Conservation (phyloP, 495 filamentous ascomycete genomes). For the Hypomontagnella submonticulosa region DNA sequence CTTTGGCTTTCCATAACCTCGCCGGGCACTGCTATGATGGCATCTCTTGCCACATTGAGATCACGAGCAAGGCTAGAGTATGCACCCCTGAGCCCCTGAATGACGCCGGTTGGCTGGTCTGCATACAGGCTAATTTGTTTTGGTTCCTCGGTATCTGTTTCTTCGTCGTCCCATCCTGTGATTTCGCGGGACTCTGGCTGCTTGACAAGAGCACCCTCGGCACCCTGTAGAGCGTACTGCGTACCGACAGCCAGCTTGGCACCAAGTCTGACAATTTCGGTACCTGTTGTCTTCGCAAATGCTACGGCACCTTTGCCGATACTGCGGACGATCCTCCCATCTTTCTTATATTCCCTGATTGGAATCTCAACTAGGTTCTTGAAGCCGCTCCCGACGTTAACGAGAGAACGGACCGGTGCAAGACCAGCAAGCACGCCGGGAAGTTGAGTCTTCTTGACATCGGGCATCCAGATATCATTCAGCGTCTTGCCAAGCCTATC, state of each 20-base stretch:
- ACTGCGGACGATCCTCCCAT: conserved; percentile 90
- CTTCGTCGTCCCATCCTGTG: conserved; percentile 70
- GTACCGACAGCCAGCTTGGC: conserved; percentile 96
- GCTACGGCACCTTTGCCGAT: conserved; percentile 88
- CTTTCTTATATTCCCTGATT: conserved; percentile 90
- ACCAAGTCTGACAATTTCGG: conserved; percentile 89
- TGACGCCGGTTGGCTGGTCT: conserved; percentile 87
- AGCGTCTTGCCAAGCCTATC: conserved; percentile 86
- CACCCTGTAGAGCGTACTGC: conserved; percentile 87
- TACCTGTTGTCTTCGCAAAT: conserved; percentile 92
- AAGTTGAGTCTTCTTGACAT: conserved; percentile 90
- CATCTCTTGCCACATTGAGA: conserved; percentile 83
- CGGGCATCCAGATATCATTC: conserved; percentile 97
- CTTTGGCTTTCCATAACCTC: conserved; percentile 89
- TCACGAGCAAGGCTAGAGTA: conserved; percentile 86
- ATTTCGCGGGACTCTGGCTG: conserved; percentile 51
- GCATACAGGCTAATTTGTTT: conserved; percentile 90
- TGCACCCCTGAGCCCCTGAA: conserved; percentile 85
- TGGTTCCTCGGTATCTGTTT: conserved; percentile 69
- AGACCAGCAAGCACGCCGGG: conserved; percentile 88
- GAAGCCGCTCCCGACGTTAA: conserved; percentile 89
- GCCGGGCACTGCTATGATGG: conserved; percentile 92
- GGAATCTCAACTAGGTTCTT: conserved; percentile 88
- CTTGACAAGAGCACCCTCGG: conserved; percentile 77
- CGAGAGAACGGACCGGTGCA: conserved; percentile 87